A percentile compares a stretch with the other conserved stretches of the same genome.
phyloP scores from a whole-genome alignment of 129 eudicot species.

The Deinandra increscens region DNA sequence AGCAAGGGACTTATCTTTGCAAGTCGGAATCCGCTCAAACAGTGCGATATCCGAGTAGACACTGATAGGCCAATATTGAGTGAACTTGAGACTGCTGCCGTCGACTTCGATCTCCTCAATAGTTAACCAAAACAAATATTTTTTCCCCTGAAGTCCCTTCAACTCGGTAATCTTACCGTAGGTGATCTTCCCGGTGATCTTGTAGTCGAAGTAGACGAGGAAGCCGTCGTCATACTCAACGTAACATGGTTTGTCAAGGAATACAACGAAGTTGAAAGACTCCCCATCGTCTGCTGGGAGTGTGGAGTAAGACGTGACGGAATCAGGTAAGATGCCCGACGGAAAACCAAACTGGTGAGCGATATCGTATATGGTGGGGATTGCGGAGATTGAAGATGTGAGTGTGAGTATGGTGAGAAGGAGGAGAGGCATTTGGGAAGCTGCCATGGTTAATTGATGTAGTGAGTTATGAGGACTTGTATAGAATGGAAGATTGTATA shows the following conservation, averaged over 20 bases:
- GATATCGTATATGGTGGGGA: constrained; percentile 50
- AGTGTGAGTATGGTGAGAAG: constrained; percentile 10
- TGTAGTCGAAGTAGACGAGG: constrained; percentile 52
- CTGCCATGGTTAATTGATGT: not conserved
- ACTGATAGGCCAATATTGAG: constrained; percentile 54
- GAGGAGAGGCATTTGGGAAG: constrained; percentile 22
- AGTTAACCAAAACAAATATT: constrained; percentile 52
- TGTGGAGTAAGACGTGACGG: too few relatives aligned
- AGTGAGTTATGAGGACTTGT: not conserved
- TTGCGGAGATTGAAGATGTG: not conserved
- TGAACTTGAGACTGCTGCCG: constrained; percentile 47
- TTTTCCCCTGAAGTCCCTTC: constrained; percentile 57
- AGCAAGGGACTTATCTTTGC: too few relatives aligned
- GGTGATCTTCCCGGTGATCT: constrained; percentile 53
- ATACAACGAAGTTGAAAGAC: constrained; percentile 42
- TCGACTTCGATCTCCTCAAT: constrained; percentile 71
- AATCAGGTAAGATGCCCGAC: constrained; percentile 61
- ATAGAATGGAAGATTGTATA: not conserved
- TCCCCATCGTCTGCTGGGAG: constrained; percentile 26
- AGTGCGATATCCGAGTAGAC: constrained; percentile 54
- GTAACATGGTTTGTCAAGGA: constrained; percentile 51
- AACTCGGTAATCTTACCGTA: constrained; percentile 54
- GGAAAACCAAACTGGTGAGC: constrained; percentile 64
- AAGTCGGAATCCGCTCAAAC: constrained; percentile 53
- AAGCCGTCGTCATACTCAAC: constrained; percentile 60